Evolutionary conservation across 495 filamentous ascomycete species (phyloP), one percentile per base, ranked within the genome.

Genomic region (Annulohypoxylon stygium): DNA sequence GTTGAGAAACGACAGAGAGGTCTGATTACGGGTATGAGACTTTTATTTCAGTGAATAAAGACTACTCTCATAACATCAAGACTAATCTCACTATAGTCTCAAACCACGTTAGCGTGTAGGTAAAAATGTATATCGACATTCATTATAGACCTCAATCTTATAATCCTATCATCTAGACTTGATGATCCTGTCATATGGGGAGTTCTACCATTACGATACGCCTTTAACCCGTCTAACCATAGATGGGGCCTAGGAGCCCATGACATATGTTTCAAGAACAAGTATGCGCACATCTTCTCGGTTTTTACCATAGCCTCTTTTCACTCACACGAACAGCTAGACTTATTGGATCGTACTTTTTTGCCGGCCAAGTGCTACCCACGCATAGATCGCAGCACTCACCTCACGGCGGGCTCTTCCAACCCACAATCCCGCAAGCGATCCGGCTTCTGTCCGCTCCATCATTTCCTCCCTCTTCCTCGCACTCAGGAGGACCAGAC

Each of bases 151-250:
- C 16, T n/a, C 0, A 37, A 18, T 63, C 64, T 69, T n/a, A 76
- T 55, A 48, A 63, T 58, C 65, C 33, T n/a, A 12, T 60, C 78
- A 11, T 7, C 2, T 59, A 98, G 95, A 51, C 84, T 98, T 75
- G 96, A 99, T 82, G 96, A 99, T 84, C 96, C 96, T 8, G 79
- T 98, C 50, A 88, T 97, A 60, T 99, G 94, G 94, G 95, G 95
- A 39, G 84, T 93, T 14, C 85, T 99, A 7, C 96, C 96, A 4
- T 78, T 90, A 23, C 82, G 86, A 47, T 92, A 94, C 71, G 80
- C 86, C 60, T 89, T 92, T 72, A 86, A 89, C 53, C 90, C 91
- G 0, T 87, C 86, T 73, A 93, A 94, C 76, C 88, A 92, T 70
- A 86, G 96, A 75, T 97, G 95, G 93, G 88, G 88, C 4, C 85